Base-by-base conservation (phyloP, 768 basidiomycete genomes). In the Naganishia vishniacii region DNA sequence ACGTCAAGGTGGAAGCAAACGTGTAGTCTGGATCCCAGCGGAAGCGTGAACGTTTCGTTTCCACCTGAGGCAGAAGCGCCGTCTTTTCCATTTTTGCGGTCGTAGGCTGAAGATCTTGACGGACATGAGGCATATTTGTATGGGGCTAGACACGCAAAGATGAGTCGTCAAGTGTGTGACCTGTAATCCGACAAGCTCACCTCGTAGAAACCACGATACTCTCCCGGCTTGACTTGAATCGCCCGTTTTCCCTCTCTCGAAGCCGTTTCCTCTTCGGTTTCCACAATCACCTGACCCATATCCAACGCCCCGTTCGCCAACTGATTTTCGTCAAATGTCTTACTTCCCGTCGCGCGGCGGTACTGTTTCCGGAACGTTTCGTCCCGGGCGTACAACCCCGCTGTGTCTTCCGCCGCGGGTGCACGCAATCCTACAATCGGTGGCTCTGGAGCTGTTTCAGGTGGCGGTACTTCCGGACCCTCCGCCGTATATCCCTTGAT, bases 111-210 rank as follows among this genome's bases (percentile, higher is more conserved):
- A 71, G 71, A 31, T 65, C 44, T 26, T 58, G 67, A 7, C 72
- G 72, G n/a, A 75, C 63, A 63, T 75, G 73, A 12, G 75, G 73
- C 48, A 70, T 69, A 31, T 77, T 71, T 4, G 75, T 77, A 28
- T 77, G 72, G 18, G 75, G 73, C 75, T 77, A 56, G 4, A 16
- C 6, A n/a, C n/a, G 16, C 23, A 7, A 7, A 13, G 20, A 37
- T 47, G 15, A 44, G 25, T 12, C 44, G 23, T 25, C 23, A 12
- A 29, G 29, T 16, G 8, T 31, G 8, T 5, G 23, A 8, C 15
- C n/a, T 7, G 46, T 20, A n/a, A 20, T 15, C 9, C 9, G 28
- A 61, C 61, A 18, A 23, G n/a, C n/a, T n/a, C n/a, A 62, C 61
- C 68, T 76, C 75, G 64, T 72, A 74, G 8, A 66, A 65, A 7